Evolutionary conservation across 352 stramenopile genomes (phyloP), one percentile per base, ranked within the genome.

Genomic region (Sclerospora graminicola): DNA sequence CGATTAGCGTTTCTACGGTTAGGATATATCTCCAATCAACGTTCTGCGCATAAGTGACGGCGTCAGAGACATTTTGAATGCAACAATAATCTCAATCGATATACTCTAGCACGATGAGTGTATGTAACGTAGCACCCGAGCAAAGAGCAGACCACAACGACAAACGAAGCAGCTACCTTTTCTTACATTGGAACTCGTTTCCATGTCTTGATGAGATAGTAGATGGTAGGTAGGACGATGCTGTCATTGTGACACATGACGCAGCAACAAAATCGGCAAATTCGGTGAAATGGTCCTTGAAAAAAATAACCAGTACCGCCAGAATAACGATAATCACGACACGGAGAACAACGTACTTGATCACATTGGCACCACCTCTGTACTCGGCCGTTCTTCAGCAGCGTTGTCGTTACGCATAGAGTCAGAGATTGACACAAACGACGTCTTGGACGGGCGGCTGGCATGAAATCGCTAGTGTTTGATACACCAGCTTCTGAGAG

Each of bases 251-350:
- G 29, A 73, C 71, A 26, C 62, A 64, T 24, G 66, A 75, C 0
- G 66, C 46, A 4, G 63, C 63, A 4, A 46, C 52, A 21, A 79
- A 79, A 40, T 73, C 63, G 0, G 50, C 44, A 29, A 73, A 41
- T 27, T 69, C 63, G n/a, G 45, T 36, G 26, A 79, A 76, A 15
- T 69, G 52, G 56, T 79, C 59, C 41, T 70, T 60, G 15, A 79
- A 33, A 0, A 75, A 8, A 14, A 79, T 48, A 1, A 63, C 60
- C n/a, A 51, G 43, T 16, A 73, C 47, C 1, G 69, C 63, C 3
- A 73, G 41, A 6, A 66, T 18, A 4, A 40, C 23, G 19, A 78
- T 58, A 6, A 75, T 66, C 1, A 51, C 29, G 14, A 69, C 18
- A 13, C 66, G 63, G 5, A 79, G 50, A 8, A 56, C 32, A 1